These are phyloP conservation scores for Saitozyma sp. DNA, from an alignment of 768 basidiomycete species.

Conservation along the genomic window DNA sequence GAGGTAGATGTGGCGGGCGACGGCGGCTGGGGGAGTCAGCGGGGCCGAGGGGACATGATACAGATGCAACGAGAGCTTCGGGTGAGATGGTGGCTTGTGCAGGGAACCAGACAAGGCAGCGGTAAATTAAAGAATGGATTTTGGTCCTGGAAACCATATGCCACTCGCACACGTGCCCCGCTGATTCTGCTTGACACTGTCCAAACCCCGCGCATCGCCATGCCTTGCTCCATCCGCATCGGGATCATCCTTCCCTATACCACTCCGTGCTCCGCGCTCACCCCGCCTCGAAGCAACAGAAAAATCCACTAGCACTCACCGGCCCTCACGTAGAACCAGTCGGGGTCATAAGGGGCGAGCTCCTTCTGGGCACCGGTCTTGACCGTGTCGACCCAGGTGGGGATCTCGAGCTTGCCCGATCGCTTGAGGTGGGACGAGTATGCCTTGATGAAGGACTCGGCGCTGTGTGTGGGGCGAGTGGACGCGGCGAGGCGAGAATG, in stretches of 20 bases:
- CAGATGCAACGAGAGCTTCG: no score
- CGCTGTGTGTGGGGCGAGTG: conserved; percentile 57
- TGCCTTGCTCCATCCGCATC: no score
- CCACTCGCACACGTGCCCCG: no score
- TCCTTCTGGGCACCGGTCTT: conserved; percentile 98
- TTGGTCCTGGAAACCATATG: background rate
- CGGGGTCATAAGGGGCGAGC: conserved; percentile 96
- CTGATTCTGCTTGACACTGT: no score
- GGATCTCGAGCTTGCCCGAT: conserved; percentile 98
- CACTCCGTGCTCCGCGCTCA: no score
- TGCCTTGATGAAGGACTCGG: conserved; percentile 88
- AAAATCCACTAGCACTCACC: conserved; percentile 60
- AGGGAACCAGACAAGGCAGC: no score
- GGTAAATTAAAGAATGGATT: no score
- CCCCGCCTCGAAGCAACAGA: no score
- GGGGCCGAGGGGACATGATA: no score
- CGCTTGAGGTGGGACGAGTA: conserved; percentile 96
- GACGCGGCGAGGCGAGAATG: background rate
- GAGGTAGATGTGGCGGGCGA: conserved; percentile 99
- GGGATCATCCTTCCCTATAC: no score
- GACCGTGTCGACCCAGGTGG: conserved; percentile 92
- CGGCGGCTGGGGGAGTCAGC: conserved; percentile 64
- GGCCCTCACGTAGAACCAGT: conserved; percentile 99
- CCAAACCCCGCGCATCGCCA: background rate
- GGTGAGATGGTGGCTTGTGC: no score